These are phyloP conservation scores for Cenchrus fungigraminus DNA, from an alignment of 176 grass and related monocot species.

Conservation along the genomic window DNA sequence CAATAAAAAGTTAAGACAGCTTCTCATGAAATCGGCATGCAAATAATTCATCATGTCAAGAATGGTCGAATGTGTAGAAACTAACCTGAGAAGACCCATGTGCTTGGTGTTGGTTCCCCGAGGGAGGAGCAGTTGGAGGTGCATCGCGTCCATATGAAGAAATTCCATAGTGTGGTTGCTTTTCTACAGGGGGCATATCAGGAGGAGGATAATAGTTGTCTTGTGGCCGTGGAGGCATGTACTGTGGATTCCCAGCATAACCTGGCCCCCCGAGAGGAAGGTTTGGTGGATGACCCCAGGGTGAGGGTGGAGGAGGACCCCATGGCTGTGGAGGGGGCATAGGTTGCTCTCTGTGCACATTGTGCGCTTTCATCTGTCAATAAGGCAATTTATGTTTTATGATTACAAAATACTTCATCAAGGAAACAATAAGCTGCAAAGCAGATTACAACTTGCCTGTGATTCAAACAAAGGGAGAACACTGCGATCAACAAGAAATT, in stretches of 20 bases:
- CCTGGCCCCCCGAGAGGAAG: slow-evolving; percentile 58
- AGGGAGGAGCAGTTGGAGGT: slow-evolving; percentile 44
- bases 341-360: slow-evolving; percentile 71
- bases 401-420: slow-evolving; percentile 12
- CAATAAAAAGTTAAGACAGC: neutral
- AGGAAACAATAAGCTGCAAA: slow-evolving; percentile 29
- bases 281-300: slow-evolving; percentile 75
- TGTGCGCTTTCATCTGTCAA: slow-evolving; percentile 70
- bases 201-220: slow-evolving; percentile 77
- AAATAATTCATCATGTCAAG: slow-evolving; percentile 25
- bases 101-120: slow-evolving; percentile 67
- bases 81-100: slow-evolving; percentile 71
- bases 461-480: slow-evolving; percentile 91
- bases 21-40: neutral
- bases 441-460: slow-evolving; percentile 53
- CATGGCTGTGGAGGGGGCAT: slow-evolving; percentile 72
- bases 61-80: slow-evolving; percentile 27
- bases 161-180: slow-evolving; percentile 79
- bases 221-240: slow-evolving; percentile 75
- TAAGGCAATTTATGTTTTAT: slow-evolving; percentile 22
- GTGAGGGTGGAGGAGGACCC: slow-evolving; percentile 78
- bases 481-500: slow-evolving; percentile 97
- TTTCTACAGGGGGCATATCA: slow-evolving; percentile 69
- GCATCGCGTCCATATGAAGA: slow-evolving; percentile 79
- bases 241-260: slow-evolving; percentile 81